phyloP scores from a whole-genome alignment of 805 yeast species.

The Candida tibetensis region DNA sequence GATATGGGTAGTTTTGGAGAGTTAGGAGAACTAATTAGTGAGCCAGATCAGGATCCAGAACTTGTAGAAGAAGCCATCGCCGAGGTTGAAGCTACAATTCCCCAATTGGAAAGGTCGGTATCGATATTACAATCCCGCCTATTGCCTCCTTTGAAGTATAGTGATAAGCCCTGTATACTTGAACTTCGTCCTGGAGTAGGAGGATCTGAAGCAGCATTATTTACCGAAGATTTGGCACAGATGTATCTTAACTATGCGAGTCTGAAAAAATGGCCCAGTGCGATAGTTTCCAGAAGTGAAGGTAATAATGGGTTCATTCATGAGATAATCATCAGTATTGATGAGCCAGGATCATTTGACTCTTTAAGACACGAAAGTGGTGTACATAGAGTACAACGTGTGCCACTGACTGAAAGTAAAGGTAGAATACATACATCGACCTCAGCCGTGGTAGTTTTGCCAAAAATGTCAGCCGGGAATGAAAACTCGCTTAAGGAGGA shows the following conservation, averaged over 20 bases:
- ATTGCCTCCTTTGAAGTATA: conserved; percentile 73
- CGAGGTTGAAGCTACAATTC: conserved; percentile 52
- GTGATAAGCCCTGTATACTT: conserved; percentile 72
- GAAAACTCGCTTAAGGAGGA: conserved; percentile 45
- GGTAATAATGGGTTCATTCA: conserved; percentile 66
- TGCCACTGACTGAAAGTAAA: conserved; percentile 90
- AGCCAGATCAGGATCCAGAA: conserved; percentile 32
- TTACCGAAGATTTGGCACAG: conserved; percentile 71
- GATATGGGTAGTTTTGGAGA: conserved; percentile 25
- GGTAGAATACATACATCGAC: conserved; percentile 96
- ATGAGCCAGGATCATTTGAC: conserved; percentile 75
- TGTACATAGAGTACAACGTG: conserved; percentile 91
- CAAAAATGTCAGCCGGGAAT: conserved; percentile 64
- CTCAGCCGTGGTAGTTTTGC: conserved; percentile 91
- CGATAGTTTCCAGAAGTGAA: conserved; percentile 53
- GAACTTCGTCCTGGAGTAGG: conserved; percentile 96
- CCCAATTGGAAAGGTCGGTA: conserved; percentile 43
- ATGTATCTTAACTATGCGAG: conserved; percentile 81
- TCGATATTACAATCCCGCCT: conserved; percentile 52
- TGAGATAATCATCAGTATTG: conserved; percentile 67
- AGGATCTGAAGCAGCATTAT: conserved; percentile 88
- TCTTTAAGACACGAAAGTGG: conserved; percentile 83
- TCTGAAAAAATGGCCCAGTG: conserved; percentile 62
- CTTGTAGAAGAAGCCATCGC: conserved; percentile 54
- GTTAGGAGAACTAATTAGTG: conserved; percentile 25